Conservation (phyloP, 495 filamentous ascomycete genomes). For the Oleoguttula mirabilis region DNA sequence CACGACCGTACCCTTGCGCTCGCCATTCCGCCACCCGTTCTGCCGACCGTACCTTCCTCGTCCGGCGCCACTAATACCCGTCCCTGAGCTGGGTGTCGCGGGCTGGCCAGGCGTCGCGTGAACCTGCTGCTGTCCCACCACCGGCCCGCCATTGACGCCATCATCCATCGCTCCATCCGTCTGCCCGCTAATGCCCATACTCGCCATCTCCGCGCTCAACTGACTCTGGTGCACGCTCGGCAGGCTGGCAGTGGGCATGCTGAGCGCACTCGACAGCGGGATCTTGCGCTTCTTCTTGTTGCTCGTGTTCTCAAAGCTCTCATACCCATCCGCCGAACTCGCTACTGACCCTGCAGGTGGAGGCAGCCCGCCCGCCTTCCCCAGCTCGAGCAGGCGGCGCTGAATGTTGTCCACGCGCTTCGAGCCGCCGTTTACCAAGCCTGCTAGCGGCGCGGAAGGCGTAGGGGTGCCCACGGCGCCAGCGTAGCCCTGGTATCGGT, state of each 20-base stretch:
- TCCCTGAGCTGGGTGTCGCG: slow-evolving; percentile 28
- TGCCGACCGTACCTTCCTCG: slow-evolving; percentile 63
- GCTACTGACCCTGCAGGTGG: slow-evolving; percentile 28
- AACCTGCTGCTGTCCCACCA: slow-evolving; percentile 33
- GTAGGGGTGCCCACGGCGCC: slow-evolving; percentile 3
- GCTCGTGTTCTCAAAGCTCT: slow-evolving; percentile 95
- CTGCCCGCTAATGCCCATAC: slow-evolving; percentile 42
- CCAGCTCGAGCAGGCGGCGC: slow-evolving; percentile 9
- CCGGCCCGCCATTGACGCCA: slow-evolving; percentile 1
- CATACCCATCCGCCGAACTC: slow-evolving; percentile 67
- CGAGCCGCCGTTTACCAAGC: slow-evolving; percentile 3
- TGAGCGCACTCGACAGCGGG: slow-evolving; percentile 69
- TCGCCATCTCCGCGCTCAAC: slow-evolving; percentile 50
- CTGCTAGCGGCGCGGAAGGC: background rate
- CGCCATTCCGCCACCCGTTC: slow-evolving; percentile 34
- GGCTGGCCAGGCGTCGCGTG: slow-evolving; percentile 37
- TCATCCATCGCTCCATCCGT: slow-evolving; percentile 20
- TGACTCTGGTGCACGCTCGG: slow-evolving; percentile 49
- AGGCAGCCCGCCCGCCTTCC: slow-evolving; percentile 7
- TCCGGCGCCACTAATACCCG: slow-evolving; percentile 64
- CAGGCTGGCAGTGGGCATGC: too few relatives aligned
- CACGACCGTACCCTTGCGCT: too few relatives aligned
- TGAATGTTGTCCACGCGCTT: slow-evolving; percentile 12
- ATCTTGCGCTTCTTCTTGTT: slow-evolving; percentile 99
- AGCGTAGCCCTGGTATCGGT: slow-evolving; percentile 19